Evolutionary conservation across 2,329 filamentous ascomycete species (phyloP), one percentile per base, ranked within the genome.

Genomic region (Alternaria sp.): DNA sequence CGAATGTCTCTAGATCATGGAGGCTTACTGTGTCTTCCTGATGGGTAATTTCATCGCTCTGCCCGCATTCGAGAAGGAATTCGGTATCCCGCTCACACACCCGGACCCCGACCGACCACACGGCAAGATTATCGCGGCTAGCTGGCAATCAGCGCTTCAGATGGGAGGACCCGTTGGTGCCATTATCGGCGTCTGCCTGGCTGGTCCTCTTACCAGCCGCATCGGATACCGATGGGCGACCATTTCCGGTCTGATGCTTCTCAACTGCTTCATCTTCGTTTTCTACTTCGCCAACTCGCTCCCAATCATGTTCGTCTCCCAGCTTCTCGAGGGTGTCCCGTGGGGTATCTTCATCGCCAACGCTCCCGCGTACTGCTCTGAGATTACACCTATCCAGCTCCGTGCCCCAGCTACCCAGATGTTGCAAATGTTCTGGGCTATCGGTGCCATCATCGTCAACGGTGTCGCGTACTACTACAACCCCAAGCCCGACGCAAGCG

Each of bases 301-400:
- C 25, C 65, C 78, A 2, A 74, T 85, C 56, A 77, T 85, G 55
- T 84, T 88, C 70, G 82, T 82, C 5, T 80, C 84, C 41, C 87
- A 90, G 80, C 78, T 88, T 58, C 82, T 90, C 50, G 87, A 89
- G 75, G 88, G 88, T 64, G 72, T 90, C 5, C 88, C 88, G 3
- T 90, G 88, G 88, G 88, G 88, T 25, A 85, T 90, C 71, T 90
- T 90, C 76, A 88, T 89, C 68, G 87, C 88, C 74, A 89, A 89
- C 73, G 84, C 88, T 5, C 88, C 88, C 1, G 88, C 88, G 7
- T 90, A 89, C 80, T 87, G 84, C 77, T 80, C 79, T 71, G 88
- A 90, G 75, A 88, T 90, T 60, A 86, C 88, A 3, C 88, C 88
- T 1, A 83, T 90, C 56, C 80, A 80, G 71, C 78, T 90, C 58